phyloP scores from a whole-genome alignment of 805 yeast genomes.

The Pichia sporocuriosa region DNA sequence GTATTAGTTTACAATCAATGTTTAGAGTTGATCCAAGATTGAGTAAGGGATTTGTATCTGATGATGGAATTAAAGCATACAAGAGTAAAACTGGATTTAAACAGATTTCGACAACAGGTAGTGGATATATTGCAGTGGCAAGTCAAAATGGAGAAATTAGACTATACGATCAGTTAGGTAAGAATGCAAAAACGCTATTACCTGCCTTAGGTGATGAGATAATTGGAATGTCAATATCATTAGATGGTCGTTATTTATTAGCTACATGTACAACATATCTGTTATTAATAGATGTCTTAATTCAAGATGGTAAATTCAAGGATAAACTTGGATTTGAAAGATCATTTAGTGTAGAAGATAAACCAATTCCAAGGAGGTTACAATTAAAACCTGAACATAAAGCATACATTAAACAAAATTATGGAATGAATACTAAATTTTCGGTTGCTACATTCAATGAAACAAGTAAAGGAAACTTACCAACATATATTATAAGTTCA shows the following conservation, averaged over 20 bases:
- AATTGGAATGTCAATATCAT: slow-evolving; percentile 59
- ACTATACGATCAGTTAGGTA: slow-evolving; percentile 65
- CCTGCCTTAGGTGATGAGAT: slow-evolving; percentile 81
- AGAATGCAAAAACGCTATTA: slow-evolving; percentile 66
- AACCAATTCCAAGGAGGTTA: slow-evolving; percentile 65
- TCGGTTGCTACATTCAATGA: slow-evolving; percentile 74
- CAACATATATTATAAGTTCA: slow-evolving; percentile 64
- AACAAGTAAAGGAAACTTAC: slow-evolving; percentile 47
- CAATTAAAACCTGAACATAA: slow-evolving; percentile 67
- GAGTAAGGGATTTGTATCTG: slow-evolving; percentile 49
- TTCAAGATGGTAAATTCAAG: slow-evolving; percentile 53
- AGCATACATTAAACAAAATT: slow-evolving; percentile 50
- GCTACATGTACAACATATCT: slow-evolving; percentile 74
- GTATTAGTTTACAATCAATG: slow-evolving; percentile 56
- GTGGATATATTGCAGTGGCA: slow-evolving; percentile 72
- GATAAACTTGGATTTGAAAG: slow-evolving; percentile 59
- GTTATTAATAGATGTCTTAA: slow-evolving; percentile 59
- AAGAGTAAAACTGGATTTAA: slow-evolving; percentile 50
- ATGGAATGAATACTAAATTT: slow-evolving; percentile 45
- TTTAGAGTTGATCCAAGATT: slow-evolving; percentile 81
- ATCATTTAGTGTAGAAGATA: slow-evolving; percentile 55
- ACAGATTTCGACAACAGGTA: slow-evolving; percentile 61
- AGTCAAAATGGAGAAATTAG: slow-evolving; percentile 70
- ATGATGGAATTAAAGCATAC: slow-evolving; percentile 47
- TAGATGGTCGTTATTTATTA: slow-evolving; percentile 75